A percentile compares a stretch with the other conserved stretches of the same genome.
These are phyloP conservation scores for Tuber aestivum DNA, from an alignment of 495 filamentous ascomycete species.

Conservation along the genomic window DNA sequence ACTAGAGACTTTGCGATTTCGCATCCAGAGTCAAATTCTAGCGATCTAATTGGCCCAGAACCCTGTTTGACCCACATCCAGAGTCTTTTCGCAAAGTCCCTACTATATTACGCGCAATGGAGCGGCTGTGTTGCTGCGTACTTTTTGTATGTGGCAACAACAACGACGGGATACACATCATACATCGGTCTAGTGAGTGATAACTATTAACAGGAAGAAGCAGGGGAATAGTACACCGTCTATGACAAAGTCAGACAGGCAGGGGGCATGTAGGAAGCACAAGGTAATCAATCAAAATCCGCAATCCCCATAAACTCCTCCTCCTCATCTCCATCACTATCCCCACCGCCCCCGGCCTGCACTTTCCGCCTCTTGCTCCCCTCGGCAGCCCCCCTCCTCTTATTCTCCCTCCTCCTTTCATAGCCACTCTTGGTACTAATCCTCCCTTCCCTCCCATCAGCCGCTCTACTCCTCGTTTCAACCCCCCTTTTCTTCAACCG, in stretches of 20 bases:
- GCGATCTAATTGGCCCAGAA: too few species aligned
- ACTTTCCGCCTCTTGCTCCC: conserved; percentile 61
- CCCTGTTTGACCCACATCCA: too few species aligned
- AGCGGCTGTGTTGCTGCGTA: not conserved
- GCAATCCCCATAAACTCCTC: conserved; percentile 42
- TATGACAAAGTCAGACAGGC: not conserved
- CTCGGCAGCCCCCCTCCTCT: conserved; percentile 63
- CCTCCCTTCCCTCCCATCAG: conserved; percentile 47
- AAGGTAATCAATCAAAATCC: conserved; percentile 4
- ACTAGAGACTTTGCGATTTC: too few species aligned
- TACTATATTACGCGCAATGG: not conserved
- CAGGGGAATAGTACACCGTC: not conserved
- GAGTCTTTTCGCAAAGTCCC: too few species aligned
- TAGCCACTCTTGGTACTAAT: conserved; percentile 93
- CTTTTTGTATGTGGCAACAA: not conserved
- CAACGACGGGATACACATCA: not conserved
- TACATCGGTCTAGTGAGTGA: not conserved
- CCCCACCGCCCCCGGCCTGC: conserved; percentile 43
- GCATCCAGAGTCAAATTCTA: too few species aligned
- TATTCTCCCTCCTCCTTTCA: conserved; percentile 72
- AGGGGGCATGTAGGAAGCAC: not conserved
- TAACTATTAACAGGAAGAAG: not conserved
- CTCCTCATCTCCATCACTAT: conserved; percentile 36
- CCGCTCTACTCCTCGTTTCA: conserved; percentile 58
- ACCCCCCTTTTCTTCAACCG: conserved; percentile 76